Base-by-base conservation (phyloP, 2,329 filamentous ascomycete species). In the Colletotrichum limetticola region DNA sequence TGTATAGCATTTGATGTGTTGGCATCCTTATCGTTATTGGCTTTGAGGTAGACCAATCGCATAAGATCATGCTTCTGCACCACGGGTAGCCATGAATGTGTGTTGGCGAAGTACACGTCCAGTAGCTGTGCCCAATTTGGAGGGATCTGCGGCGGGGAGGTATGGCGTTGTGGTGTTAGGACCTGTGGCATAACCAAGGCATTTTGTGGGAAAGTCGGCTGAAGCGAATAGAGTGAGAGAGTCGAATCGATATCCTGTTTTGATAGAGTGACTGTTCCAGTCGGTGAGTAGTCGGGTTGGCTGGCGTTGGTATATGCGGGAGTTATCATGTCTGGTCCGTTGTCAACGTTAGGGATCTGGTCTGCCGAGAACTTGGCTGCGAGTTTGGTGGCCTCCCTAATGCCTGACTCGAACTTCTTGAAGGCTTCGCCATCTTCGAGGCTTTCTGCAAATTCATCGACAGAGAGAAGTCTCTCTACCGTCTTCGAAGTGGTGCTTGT, bases 61-160 rank as follows among this genome's bases (percentile, higher is more conserved):
- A 72, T 26, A 0, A 74, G 56, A 14, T 71, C 71, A 37, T 74
- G 66, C 37, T 72, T 74, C 42, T 65, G 69, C 14, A 53, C 64
- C 6, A 70, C 58, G 9, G 67, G 67, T 2, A 69, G 60, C 60
- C 67, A 69, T 5, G 58, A 65, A 32, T 69, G 67, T 4, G 37
- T 52, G 53, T 65, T 46, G 12, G 59, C n/a, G 35, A 69, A 64
- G 37, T 69, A 69, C 1, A 62, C 14, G 16, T 69, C 67, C 30
- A 69, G 26, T 12, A 69, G 24, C 6, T 14, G n/a, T 2, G 67
- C 55, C 67, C 67, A 64, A 28, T 69, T 59, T 22, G 49, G 2
- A 7, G 24, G 64, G 2, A 68, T n/a, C 16, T 14, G 22, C 5
- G n/a, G 22, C 2, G 22, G 12, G 24, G 16, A 7, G 30, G 30